Evolutionary conservation across 345 rosid genomes (phyloP).

Genomic region (Salix purpurea): DNA sequence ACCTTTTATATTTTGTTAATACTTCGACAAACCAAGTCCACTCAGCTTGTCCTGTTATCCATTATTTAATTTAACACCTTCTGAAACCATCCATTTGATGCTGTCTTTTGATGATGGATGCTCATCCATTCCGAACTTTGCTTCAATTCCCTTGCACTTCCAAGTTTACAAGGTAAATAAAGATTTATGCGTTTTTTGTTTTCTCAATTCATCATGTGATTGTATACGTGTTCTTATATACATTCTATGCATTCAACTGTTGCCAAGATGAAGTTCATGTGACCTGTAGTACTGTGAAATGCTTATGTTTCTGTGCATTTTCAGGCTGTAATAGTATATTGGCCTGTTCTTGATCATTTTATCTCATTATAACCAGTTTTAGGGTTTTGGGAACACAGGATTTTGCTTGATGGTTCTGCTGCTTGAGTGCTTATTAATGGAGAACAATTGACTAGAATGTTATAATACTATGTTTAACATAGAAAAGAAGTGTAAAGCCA

Average conservation of each 20-base stretch:
- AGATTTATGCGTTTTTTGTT: not conserved
- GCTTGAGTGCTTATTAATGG: too few species aligned
- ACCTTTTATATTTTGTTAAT: too few species aligned
- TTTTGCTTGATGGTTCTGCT: not conserved
- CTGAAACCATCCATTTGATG: not conserved
- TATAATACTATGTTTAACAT: too few species aligned
- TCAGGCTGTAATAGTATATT: too few species aligned
- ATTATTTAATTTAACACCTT: not conserved
- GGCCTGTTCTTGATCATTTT: not conserved
- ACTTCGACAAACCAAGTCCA: not conserved
- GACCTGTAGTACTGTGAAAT: too few species aligned
- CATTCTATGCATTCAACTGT: too few species aligned
- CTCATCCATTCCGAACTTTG: not conserved
- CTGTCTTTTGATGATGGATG: not conserved
- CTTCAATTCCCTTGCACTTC: not conserved
- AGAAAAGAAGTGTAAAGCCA: not conserved
- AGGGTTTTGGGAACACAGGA: not conserved
- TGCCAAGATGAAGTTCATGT: too few species aligned
- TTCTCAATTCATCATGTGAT: not conserved
- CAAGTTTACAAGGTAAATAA: slow-evolving; percentile 2
- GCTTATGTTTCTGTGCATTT: too few species aligned
- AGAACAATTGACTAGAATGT: too few species aligned
- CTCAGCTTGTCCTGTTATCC: not conserved
- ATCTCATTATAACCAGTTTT: too few species aligned
- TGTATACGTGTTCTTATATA: not conserved